A percentile compares a stretch with the other conserved stretches of the same genome.
Conservation (phyloP, 1,284 basidiomycete species). For the Papiliotrema fonsecae region DNA sequence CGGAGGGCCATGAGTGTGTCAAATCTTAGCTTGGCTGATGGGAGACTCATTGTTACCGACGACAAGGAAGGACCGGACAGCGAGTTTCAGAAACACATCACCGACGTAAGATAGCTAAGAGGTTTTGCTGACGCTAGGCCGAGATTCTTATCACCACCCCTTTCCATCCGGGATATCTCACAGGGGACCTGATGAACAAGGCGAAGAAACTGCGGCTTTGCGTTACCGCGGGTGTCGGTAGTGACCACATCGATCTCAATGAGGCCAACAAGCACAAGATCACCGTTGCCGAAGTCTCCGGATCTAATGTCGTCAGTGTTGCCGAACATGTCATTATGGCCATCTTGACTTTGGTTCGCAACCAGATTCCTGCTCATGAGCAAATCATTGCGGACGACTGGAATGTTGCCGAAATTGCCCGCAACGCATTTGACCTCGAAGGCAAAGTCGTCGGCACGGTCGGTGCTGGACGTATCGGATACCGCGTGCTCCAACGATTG, state of each 20-base stretch:
- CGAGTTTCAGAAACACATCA: constrained; percentile 81
- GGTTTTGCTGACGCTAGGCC: constrained; percentile 18
- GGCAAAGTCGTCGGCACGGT: constrained; percentile 86
- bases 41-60: constrained; percentile 58
- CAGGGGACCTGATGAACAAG: constrained; percentile 67
- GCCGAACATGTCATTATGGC: constrained; percentile 68
- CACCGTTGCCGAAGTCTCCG: constrained; percentile 77
- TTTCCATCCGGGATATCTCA: constrained; percentile 83
- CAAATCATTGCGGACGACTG: constrained; percentile 81
- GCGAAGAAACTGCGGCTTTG: constrained; percentile 89
- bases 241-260: constrained; percentile 88
- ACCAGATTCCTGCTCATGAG: constrained; percentile 61
- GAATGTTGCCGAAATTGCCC: constrained; percentile 75
- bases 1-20: constrained; percentile 70
- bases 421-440: constrained; percentile 82
- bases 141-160: constrained; percentile 72
- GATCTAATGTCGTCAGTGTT: constrained; percentile 84
- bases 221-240: constrained; percentile 91
- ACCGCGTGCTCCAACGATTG: constrained; percentile 83
- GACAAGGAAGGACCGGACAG: constrained; percentile 84
- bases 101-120: constrained; percentile 57
- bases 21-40: neutral
- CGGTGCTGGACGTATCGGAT: constrained; percentile 80
- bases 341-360: constrained; percentile 76
- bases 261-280: constrained; percentile 77